Evolutionary conservation across 331 rosid genomes (phyloP).

Genomic region (Erythrophleum ivorense): DNA sequence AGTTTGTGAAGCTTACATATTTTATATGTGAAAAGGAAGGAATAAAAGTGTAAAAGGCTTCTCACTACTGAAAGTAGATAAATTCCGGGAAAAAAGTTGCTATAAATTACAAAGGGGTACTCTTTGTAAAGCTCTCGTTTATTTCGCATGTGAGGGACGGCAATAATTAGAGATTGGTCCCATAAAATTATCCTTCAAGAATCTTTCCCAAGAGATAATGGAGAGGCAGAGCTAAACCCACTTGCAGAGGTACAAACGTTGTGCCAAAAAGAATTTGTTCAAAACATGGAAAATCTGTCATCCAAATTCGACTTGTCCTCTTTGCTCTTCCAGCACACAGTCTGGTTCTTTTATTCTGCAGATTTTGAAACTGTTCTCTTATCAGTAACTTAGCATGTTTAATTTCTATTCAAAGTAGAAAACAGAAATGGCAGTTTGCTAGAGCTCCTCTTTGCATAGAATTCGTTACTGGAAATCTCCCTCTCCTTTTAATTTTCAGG

Average conservation of each 20-base stretch:
- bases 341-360: not conserved
- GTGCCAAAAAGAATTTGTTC: slow-evolving; percentile 18
- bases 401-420: not conserved
- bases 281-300: not conserved
- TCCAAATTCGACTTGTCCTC: not conserved
- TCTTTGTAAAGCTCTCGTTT: not conserved
- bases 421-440: not conserved
- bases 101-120: slow-evolving; percentile 21
- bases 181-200: slow-evolving; percentile 27
- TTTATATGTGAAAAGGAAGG: slow-evolving; percentile 11
- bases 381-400: not conserved
- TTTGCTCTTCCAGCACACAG: not conserved
- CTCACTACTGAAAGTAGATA: slow-evolving; percentile 9
- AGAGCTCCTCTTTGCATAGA: not conserved
- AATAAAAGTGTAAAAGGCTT: slow-evolving; percentile 27
- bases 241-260: slow-evolving; percentile 4
- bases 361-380: not conserved
- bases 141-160: slow-evolving; percentile 11
- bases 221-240: slow-evolving; percentile 26
- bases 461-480: not conserved
- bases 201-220: slow-evolving; percentile 39
- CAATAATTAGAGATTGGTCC: slow-evolving; percentile 6
- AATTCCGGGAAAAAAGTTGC: slow-evolving; percentile 23
- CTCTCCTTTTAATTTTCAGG: not conserved
- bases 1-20: slow-evolving; percentile 16